Evolutionary conservation across 257 asterid genomes (phyloP), one percentile per base, ranked within the genome.

Genomic region (Forsythia suspensa): DNA sequence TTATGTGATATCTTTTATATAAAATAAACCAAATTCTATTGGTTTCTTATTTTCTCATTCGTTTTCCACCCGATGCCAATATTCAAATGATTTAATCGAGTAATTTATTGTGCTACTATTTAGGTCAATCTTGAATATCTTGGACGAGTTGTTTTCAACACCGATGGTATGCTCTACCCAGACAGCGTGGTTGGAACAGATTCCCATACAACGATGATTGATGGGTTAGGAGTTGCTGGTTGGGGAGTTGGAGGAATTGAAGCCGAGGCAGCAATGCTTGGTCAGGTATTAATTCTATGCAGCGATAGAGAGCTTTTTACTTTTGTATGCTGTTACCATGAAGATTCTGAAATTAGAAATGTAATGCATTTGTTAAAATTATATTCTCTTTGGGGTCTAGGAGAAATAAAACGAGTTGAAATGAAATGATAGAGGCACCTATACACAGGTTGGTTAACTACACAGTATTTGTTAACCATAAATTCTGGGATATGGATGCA

Each of bases 191-290:
- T 95, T 2, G 99, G 99, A 46, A 95, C 97, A 36, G 99, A 95
- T 87, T 95, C 98, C 48, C 98, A 93, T 78, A 95, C 99, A 73
- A 95, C 99, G 75, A 95, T 95, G 99, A 95, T 95, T 81, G 99
- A 95, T 76, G 99, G 98, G 59, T 73, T 95, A 63, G 97, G 98
- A 71, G 98, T 95, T 87, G 97, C 98, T 79, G 99, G 99, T 79
- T 95, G 99, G 98, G 99, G 99, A 37, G 99, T 95, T 52, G 99
- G 99, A 79, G 99, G 98, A 79, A 95, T 95, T 76, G 99, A 95
- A 88, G 99, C 99, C 37, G 99, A 95, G 86, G 98, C 98, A 51
- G 91, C 97, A 43, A 95, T 93, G 99, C 98, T 95, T 88, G 98
- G 99, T 21, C 98, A 95, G 97, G 98, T 93, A 86, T 73, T 37